Evolutionary conservation across 116 monocot species (phyloP).

Genomic region (Iris pallida): DNA sequence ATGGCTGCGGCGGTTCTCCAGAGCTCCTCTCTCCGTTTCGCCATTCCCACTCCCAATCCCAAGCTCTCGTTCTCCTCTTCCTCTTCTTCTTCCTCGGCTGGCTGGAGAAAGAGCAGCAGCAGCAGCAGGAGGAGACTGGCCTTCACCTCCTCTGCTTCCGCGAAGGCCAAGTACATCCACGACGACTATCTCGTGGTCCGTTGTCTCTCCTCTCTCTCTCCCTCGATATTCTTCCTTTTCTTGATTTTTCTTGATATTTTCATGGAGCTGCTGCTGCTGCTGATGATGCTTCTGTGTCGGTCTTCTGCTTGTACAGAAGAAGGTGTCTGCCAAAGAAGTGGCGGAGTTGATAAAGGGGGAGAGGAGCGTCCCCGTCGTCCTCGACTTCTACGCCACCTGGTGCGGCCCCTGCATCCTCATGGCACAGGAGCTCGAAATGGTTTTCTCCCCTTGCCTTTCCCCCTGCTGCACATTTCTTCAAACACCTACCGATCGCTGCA

Average conservation of each 20-base stretch:
- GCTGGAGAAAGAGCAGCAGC: too few species aligned
- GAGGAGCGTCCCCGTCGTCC: constrained; percentile 62
- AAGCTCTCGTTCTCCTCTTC: too few species aligned
- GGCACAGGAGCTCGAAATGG: constrained; percentile 93
- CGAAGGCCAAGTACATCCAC: constrained; percentile 28
- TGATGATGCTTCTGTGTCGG: background rate
- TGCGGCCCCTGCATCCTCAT: constrained; percentile 90
- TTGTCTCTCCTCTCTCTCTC: background rate
- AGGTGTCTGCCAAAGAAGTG: constrained; percentile 75
- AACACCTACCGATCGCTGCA: too few species aligned
- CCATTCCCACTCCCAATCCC: too few species aligned
- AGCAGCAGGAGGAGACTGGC: background rate
- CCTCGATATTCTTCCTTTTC: too few species aligned
- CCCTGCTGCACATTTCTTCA: too few species aligned
- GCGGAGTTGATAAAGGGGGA: constrained; percentile 56
- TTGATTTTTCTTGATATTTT: too few species aligned
- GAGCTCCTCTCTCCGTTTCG: too few species aligned
- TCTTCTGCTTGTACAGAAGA: constrained; percentile 40
- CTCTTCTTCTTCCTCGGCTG: too few species aligned
- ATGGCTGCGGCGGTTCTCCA: too few species aligned
- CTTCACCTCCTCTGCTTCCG: background rate
- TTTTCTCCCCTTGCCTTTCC: background rate
- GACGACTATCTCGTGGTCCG: constrained; percentile 62
- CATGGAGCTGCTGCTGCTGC: too few species aligned
- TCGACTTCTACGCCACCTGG: constrained; percentile 96